Percentiles rank a stretch among this genome's conserved stretches.
phyloP scores from a whole-genome alignment of 2,329 filamentous ascomycete species.

The Aspergillus sojae region DNA sequence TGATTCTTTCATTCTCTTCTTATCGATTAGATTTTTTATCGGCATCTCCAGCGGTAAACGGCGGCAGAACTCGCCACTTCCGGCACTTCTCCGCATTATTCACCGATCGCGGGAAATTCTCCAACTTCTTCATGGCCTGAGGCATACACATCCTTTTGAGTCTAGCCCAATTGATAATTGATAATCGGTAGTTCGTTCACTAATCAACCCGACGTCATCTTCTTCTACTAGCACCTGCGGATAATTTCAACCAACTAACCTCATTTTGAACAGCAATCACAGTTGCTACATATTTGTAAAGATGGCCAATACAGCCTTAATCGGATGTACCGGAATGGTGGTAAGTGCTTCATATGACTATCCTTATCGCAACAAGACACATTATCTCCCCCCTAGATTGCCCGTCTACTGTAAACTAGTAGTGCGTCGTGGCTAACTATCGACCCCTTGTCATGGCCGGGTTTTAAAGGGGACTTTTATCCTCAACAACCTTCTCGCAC shows the following conservation, averaged over 20 bases:
- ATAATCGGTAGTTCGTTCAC: background rate
- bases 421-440: background rate
- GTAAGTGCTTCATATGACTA: slow-evolving; percentile 37
- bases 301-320: slow-evolving; percentile 50
- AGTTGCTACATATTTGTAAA: background rate
- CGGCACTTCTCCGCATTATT: slow-evolving; percentile 23
- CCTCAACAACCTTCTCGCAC: slow-evolving; percentile 56
- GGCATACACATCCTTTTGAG: background rate
- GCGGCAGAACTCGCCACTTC: slow-evolving; percentile 25
- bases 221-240: background rate
- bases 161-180: slow-evolving; percentile 4
- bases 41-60: slow-evolving; percentile 12
- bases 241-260: background rate
- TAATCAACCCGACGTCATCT: slow-evolving; percentile 5
- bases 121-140: slow-evolving; percentile 1
- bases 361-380: background rate
- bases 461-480: slow-evolving; percentile 70
- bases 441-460: slow-evolving; percentile 31
- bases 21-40: slow-evolving; percentile 22
- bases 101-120: background rate
- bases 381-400: too few relatives aligned
- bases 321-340: slow-evolving; percentile 54
- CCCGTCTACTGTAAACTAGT: background rate
- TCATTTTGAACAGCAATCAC: background rate
- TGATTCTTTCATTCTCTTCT: slow-evolving; percentile 39